Evolutionary conservation across 2,329 filamentous ascomycete species (phyloP).

Genomic region (Stemphylium vesicarium): DNA sequence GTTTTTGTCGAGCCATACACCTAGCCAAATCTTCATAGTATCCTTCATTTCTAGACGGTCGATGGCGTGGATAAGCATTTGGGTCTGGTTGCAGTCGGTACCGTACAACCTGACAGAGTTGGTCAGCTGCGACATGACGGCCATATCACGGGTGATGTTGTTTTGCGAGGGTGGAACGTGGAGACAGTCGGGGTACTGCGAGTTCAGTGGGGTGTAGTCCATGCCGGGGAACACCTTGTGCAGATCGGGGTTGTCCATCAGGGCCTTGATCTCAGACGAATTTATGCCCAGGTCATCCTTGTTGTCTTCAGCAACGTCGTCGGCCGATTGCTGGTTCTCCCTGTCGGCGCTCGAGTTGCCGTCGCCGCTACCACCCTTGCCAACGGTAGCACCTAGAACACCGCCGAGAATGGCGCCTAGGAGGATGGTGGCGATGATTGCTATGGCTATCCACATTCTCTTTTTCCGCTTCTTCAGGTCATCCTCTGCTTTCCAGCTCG

Average conservation of each 20-base stretch:
- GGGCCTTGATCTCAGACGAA: constrained; percentile 77
- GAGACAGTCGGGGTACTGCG: constrained; percentile 86
- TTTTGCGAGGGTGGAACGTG: constrained; percentile 83
- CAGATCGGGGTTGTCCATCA: constrained; percentile 80
- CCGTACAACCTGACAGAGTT: constrained; percentile 89
- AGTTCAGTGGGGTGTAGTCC: constrained; percentile 91
- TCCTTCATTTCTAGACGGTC: constrained; percentile 72
- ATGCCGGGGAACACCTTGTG: constrained; percentile 96
- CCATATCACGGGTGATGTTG: constrained; percentile 90
- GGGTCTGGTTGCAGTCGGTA: constrained; percentile 96
- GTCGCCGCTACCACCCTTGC: constrained; percentile 47
- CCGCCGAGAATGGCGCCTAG: constrained; percentile 75
- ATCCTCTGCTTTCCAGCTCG: constrained; percentile 64
- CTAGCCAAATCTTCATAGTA: constrained; percentile 85
- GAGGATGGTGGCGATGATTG: constrained; percentile 68
- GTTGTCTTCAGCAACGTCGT: constrained; percentile 64
- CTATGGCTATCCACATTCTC: constrained; percentile 72
- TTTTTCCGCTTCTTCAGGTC: constrained; percentile 59
- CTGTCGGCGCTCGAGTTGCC: constrained; percentile 23
- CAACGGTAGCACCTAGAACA: constrained; percentile 74
- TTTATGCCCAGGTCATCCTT: constrained; percentile 77
- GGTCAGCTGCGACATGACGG: constrained; percentile 87
- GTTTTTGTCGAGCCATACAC: constrained; percentile 90
- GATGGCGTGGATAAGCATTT: constrained; percentile 88
- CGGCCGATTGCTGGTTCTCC: constrained; percentile 26